phyloP scores from a whole-genome alignment of 768 basidiomycete genomes.

The Mycena belliarum region DNA sequence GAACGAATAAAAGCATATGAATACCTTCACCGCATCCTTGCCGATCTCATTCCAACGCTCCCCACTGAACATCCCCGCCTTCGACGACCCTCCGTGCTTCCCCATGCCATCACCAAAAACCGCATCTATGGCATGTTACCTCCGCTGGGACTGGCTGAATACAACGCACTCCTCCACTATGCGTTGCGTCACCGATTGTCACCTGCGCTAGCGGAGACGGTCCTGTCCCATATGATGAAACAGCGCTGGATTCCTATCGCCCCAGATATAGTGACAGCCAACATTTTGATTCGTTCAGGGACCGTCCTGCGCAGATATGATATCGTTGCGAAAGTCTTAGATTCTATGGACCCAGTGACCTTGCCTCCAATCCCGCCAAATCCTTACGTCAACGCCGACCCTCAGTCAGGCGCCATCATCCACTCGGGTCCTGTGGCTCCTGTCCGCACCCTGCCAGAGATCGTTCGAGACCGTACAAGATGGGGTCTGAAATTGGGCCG shows the following conservation, averaged over 20 bases:
- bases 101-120: slow-evolving; percentile 3
- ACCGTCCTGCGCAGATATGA: slow-evolving; percentile 49
- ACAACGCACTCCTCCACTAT: slow-evolving; percentile 69
- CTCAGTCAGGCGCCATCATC: not conserved
- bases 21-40: slow-evolving; percentile 52
- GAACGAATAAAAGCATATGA: slow-evolving; percentile 39
- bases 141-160: slow-evolving; percentile 41
- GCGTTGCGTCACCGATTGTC: slow-evolving; percentile 62
- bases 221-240: slow-evolving; percentile 58
- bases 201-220: slow-evolving; percentile 41
- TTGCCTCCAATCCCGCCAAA: not conserved
- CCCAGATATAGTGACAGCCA: slow-evolving; percentile 54
- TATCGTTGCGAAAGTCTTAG: slow-evolving; percentile 41
- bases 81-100: slow-evolving; percentile 22
- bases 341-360: slow-evolving; percentile 25
- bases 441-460: not conserved
- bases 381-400: slow-evolving; percentile 2
- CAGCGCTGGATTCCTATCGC: slow-evolving; percentile 39
- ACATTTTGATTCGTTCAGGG: slow-evolving; percentile 58
- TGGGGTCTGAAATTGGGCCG: slow-evolving; percentile 1
- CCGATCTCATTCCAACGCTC: slow-evolving; percentile 38
- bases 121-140: slow-evolving; percentile 27
- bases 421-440: not conserved
- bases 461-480: not conserved
- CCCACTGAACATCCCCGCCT: slow-evolving; percentile 26